Percentiles rank a stretch among this genome's conserved stretches.
Conservation (phyloP, 129 eudicot species). For the Escallonia herrerae region DNA sequence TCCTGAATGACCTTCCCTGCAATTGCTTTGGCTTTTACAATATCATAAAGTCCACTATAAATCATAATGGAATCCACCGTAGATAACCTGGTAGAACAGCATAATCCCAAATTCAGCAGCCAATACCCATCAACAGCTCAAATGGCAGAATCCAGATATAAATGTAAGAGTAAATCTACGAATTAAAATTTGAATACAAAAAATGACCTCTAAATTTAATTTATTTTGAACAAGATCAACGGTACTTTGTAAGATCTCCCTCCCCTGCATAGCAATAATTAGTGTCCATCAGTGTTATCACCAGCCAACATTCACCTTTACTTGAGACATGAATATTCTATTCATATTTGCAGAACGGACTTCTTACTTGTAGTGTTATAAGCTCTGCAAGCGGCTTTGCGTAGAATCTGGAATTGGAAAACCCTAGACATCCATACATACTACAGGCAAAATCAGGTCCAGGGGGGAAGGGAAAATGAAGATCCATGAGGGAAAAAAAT, state of each 20-base stretch:
- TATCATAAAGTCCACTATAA: constrained; percentile 89
- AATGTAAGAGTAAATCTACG: neutral
- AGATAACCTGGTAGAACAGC: constrained; percentile 59
- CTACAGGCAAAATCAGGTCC: constrained; percentile 31
- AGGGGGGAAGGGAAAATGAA: constrained; percentile 5
- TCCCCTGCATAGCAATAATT: constrained; percentile 58
- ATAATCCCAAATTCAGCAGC: constrained; percentile 7
- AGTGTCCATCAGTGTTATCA: neutral
- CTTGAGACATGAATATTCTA: neutral
- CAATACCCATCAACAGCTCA: constrained; percentile 3
- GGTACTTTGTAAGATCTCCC: constrained; percentile 95
- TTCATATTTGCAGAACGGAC: neutral
- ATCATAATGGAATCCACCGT: constrained; percentile 99
- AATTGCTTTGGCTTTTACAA: constrained; percentile 64
- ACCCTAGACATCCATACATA: constrained; percentile 98
- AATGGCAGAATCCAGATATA: neutral
- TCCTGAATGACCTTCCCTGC: constrained; percentile 89
- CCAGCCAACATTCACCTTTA: constrained; percentile 3
- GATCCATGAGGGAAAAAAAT: constrained; percentile 6
- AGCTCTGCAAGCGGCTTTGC: constrained; percentile 99
- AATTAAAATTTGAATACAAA: neutral
- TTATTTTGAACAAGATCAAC: constrained; percentile 91
- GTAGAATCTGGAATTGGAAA: constrained; percentile 93
- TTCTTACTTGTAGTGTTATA: constrained; percentile 74
- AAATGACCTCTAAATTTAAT: constrained; percentile 74